Evolutionary conservation across 768 basidiomycete genomes (phyloP).

Genomic region (Boletus rubroflammeus): DNA sequence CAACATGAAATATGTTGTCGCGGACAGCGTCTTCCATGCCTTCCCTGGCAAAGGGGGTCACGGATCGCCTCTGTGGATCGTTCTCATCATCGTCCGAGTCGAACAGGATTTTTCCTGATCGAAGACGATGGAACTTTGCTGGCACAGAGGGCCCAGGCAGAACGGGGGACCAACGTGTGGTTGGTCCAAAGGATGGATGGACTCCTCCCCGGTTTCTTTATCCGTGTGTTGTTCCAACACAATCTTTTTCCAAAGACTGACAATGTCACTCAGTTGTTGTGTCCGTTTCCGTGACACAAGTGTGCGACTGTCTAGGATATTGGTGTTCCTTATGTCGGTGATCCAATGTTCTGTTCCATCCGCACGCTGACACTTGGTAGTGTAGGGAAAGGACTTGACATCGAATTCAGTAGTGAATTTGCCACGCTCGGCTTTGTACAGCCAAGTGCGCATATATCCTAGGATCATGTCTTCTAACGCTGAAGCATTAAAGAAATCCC

Average conservation of each 20-base stretch:
- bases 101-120: not conserved
- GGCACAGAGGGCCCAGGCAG: not conserved
- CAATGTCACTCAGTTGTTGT: accelerated
- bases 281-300: not conserved
- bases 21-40: no score
- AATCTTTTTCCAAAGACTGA: not conserved
- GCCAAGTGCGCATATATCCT: not conserved
- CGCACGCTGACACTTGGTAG: no score
- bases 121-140: not conserved
- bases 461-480: not conserved
- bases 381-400: no score
- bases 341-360: no score
- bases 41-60: no score
- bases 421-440: not conserved
- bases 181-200: not conserved
- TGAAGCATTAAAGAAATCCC: not conserved
- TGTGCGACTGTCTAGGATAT: not conserved
- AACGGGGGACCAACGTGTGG: no score
- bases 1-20: no score
- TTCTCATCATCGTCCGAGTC: no score
- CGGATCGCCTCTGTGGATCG: no score
- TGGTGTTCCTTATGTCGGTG: not conserved
- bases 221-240: not conserved
- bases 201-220: not conserved
- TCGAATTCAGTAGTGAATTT: not conserved